Base-by-base conservation (phyloP, 495 filamentous ascomycete species). In the Penicillium longicatenatum region DNA sequence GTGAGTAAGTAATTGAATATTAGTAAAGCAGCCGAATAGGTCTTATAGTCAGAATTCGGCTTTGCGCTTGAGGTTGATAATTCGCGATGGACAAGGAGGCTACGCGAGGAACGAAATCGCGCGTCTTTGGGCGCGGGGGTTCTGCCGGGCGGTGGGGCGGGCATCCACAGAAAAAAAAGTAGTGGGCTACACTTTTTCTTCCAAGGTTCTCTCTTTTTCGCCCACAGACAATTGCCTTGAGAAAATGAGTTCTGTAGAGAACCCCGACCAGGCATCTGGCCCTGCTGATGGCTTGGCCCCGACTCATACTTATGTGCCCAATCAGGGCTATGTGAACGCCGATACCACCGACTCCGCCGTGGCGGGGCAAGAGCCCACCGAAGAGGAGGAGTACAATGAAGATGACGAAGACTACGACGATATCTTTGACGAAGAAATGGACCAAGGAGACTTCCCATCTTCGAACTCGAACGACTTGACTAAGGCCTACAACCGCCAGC, bases 401-500 rank as follows among this genome's bases (percentile, higher is more conserved):
- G 64, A 73, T 16, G 75, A 85, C 19, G 77, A 83, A 22, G 81
- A 82, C 24, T 77, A 81, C 52, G 84, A 86, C 26, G 83, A 86
- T 51, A 76, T 86, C 26, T 82, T 85, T 55, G 78, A 82, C 19
- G 75, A 80, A 22, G 75, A 81, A 47, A 65, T 85, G 6, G 82
- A 87, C 37, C 77, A 81, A 45, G 83, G 84, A 37, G 83, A 88
- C 6, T 80, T 84, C 51, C 75, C 73, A 21, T 76, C 84, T 6
- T 79, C 82, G 1, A 84, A 89, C 54, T 75, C 81, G 2, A 73
- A 79, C 35, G 90, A 97, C 68, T 83, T 92, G 42, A 91, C 92
- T 39, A 95, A 96, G 73, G 84, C 86, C 24, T 97, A 96, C 77
- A 98, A 97, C 70, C 90, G 93, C 54, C 91, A 94, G 67, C 81